Conservation (phyloP, 2,329 filamentous ascomycete genomes). For the Penicillium olsonii region DNA sequence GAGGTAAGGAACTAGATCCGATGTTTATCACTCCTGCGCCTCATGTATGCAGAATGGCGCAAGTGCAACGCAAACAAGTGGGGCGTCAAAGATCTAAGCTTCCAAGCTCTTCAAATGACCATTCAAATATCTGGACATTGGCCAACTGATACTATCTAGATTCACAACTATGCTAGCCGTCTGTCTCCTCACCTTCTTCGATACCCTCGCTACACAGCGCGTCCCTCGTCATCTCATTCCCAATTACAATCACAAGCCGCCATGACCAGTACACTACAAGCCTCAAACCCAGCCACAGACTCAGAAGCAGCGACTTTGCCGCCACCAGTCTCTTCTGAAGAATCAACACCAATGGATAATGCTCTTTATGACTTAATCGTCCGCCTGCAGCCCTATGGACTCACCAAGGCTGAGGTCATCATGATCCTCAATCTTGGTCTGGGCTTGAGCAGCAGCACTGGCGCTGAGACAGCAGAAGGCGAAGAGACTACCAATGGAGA, state of each 20-base stretch:
- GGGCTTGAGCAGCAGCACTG: conserved; percentile 27
- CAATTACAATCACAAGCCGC: conserved; percentile 22
- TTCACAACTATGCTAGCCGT: conserved; percentile 44
- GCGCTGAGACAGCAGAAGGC: conserved; percentile 2
- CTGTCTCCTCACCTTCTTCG: conserved; percentile 42
- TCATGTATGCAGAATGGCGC: no score
- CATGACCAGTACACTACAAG: conserved; percentile 23
- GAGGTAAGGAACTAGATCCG: conserved; percentile 34
- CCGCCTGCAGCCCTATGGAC: conserved; percentile 39
- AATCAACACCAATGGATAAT: conserved; percentile 38
- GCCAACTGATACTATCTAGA: conserved; percentile 25
- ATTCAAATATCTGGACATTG: background rate
- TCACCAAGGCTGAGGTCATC: conserved; percentile 50
- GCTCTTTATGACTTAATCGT: conserved; percentile 41
- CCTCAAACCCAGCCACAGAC: conserved; percentile 11
- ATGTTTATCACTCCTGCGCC: rapidly evolving
- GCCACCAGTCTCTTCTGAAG: conserved; percentile 12
- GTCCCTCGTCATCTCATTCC: conserved; percentile 21
- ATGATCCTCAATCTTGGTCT: conserved; percentile 50
- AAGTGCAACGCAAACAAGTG: no score
- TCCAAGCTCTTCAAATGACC: background rate
- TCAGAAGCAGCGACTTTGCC: conserved; percentile 8
- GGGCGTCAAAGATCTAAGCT: background rate
- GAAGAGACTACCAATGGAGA: conserved; percentile 18
- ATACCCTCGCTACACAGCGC: conserved; percentile 37